Evolutionary conservation across 1,284 basidiomycete species (phyloP).

Genomic region (Coniferiporia weirii): DNA sequence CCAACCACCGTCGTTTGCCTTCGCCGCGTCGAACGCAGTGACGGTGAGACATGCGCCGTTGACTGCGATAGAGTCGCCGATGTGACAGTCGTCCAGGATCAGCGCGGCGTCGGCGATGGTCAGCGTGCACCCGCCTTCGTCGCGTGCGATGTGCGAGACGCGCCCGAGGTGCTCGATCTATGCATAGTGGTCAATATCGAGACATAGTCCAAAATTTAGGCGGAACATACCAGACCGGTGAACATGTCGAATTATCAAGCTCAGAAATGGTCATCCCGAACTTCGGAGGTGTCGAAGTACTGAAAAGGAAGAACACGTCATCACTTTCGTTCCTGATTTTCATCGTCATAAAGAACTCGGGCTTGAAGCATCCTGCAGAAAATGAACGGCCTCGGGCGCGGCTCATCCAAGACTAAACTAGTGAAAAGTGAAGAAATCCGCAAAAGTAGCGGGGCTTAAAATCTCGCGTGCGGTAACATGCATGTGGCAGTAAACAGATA

Average conservation of each 20-base stretch:
- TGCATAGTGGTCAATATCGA: neutral
- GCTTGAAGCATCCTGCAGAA: too few species aligned
- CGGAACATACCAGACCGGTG: constrained; percentile 58
- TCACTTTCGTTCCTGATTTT: neutral
- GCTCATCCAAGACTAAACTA: too few species aligned
- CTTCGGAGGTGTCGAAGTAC: constrained; percentile 41
- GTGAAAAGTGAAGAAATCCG: too few species aligned
- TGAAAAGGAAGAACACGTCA: neutral
- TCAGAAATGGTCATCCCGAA: neutral
- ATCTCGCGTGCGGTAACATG: too few species aligned
- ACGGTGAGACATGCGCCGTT: constrained; percentile 87
- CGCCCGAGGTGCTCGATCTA: constrained; percentile 81
- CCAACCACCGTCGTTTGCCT: constrained; percentile 56
- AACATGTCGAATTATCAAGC: constrained; percentile 42
- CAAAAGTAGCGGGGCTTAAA: too few species aligned
- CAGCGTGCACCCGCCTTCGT: constrained; percentile 77
- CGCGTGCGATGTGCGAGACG: constrained; percentile 56
- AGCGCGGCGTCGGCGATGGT: constrained; percentile 70
- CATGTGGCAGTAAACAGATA: too few species aligned
- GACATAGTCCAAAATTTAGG: neutral
- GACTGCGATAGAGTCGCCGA: constrained; percentile 91
- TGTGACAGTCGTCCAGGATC: constrained; percentile 86
- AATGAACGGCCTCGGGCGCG: too few species aligned
- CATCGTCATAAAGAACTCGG: too few species aligned
- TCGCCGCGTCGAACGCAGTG: constrained; percentile 62